These are phyloP conservation scores for Lipomyces chichibuensis DNA, from an alignment of 805 yeast species.

Conservation along the genomic window DNA sequence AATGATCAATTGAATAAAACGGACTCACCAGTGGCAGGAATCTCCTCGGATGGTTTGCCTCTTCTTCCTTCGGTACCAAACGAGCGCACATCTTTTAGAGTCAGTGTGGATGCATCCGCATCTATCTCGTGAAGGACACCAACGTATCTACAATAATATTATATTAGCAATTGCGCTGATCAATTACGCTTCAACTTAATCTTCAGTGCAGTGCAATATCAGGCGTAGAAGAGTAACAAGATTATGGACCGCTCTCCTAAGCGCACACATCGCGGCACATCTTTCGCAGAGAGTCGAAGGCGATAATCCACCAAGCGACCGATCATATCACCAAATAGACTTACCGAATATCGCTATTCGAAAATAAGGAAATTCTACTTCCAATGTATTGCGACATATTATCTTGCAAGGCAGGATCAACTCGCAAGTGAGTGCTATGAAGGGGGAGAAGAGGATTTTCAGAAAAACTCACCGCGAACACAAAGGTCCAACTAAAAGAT, in stretches of 20 bases:
- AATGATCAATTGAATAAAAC: background rate
- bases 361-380: constrained; percentile 78
- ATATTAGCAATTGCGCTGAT: background rate
- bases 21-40: constrained; percentile 59
- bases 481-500: too few relatives aligned
- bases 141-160: constrained; percentile 62
- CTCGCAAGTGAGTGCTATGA: background rate
- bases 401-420: constrained; percentile 1
- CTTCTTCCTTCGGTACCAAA: constrained; percentile 93
- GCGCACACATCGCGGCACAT: background rate
- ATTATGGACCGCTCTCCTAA: background rate
- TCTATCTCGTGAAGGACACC: constrained; percentile 87
- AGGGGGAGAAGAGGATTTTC: background rate
- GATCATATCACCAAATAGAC: constrained; percentile 30
- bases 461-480: background rate
- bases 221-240: background rate
- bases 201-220: background rate
- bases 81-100: constrained; percentile 75
- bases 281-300: background rate
- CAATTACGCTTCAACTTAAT: background rate
- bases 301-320: background rate
- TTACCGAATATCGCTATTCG: constrained; percentile 70
- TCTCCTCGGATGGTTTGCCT: constrained; percentile 67
- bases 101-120: constrained; percentile 87
- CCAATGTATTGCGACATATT: constrained; percentile 91